phyloP scores from a whole-genome alignment of 2,329 filamentous ascomycete genomes.

The Aspergillus arachidicola region DNA sequence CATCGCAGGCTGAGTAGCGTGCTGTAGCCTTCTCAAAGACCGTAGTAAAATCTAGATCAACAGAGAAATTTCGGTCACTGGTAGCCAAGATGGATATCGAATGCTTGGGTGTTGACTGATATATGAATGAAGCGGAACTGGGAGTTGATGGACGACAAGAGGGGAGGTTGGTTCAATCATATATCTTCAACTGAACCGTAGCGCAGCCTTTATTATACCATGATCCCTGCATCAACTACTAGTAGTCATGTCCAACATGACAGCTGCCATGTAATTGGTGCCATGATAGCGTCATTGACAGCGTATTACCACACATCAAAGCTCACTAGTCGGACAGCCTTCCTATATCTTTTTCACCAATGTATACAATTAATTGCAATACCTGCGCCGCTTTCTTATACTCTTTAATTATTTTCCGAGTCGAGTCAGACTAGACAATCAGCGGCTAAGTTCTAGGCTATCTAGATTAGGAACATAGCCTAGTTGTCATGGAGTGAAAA shows the following conservation, averaged over 20 bases:
- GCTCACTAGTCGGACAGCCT: background rate
- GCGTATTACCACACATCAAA: background rate
- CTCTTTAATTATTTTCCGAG: too few relatives aligned
- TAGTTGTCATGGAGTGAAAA: too few relatives aligned
- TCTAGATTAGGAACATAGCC: too few relatives aligned
- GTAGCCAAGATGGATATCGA: slow-evolving; percentile 4
- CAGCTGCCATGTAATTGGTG: too few relatives aligned
- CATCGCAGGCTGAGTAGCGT: slow-evolving; percentile 17
- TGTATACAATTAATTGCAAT: background rate
- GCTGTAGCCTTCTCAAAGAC: slow-evolving; percentile 25
- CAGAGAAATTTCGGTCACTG: slow-evolving; percentile 14
- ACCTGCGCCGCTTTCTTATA: background rate
- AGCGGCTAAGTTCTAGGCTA: too few relatives aligned
- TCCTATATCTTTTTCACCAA: background rate
- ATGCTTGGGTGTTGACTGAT: background rate
- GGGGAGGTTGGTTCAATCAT: background rate
- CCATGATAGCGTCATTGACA: too few relatives aligned
- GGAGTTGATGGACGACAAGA: background rate
- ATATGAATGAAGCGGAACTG: background rate
- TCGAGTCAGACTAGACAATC: too few relatives aligned
- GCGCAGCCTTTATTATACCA: background rate
- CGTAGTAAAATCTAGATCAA: slow-evolving; percentile 21
- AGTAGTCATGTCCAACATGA: background rate
- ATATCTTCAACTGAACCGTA: background rate
- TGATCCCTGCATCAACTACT: background rate